A percentile compares a stretch with the other conserved stretches of the same genome.
Evolutionary conservation across 73 alveolate species (phyloP).

Genomic region (Paramecium sexaurelia): DNA sequence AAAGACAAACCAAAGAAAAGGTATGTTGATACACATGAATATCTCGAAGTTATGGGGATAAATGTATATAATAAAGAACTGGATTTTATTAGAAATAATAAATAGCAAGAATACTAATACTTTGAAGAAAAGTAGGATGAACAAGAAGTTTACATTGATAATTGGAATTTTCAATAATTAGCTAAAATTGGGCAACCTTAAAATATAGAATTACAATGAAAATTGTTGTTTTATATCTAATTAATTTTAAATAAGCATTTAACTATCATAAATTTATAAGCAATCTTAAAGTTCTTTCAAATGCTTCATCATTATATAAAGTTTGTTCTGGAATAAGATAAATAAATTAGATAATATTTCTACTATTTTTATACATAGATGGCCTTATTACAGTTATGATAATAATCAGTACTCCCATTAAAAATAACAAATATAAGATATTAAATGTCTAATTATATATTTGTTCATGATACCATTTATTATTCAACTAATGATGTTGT

Average conservation of each 20-base stretch:
- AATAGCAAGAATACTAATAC: background rate
- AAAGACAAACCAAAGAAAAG: background rate
- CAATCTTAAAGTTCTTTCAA: background rate
- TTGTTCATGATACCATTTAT: background rate
- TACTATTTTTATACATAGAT: background rate
- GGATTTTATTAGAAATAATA: background rate
- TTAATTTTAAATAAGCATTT: too few relatives aligned
- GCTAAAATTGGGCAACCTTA: background rate
- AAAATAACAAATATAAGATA: background rate
- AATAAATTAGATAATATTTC: background rate
- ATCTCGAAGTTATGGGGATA: background rate
- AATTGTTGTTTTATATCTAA: too few relatives aligned
- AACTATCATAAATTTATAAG: background rate
- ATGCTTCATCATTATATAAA: background rate
- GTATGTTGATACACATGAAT: background rate
- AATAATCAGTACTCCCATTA: background rate
- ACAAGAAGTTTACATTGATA: background rate
- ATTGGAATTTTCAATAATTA: background rate
- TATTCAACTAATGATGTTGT: slow-evolving; percentile 10
- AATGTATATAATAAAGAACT: background rate
- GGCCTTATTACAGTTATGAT: background rate
- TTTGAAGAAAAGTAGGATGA: background rate
- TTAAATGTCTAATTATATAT: background rate
- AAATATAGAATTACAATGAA: too few relatives aligned
- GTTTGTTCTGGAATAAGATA: background rate